Base-by-base conservation (phyloP, 176 grass and related monocot species). In the Oryza meyeriana region DNA sequence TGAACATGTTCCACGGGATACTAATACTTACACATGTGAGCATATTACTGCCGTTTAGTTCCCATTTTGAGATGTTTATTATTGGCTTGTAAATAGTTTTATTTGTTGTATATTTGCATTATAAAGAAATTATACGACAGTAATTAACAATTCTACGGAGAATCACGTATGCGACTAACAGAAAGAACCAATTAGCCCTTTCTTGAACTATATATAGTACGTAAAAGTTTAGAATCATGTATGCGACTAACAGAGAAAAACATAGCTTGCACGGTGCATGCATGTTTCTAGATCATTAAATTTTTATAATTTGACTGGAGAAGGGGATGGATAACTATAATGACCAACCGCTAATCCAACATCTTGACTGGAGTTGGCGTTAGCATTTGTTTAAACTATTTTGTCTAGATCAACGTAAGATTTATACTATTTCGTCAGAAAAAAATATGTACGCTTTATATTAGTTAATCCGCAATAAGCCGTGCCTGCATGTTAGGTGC, bases 331-430 rank as follows among this genome's bases (percentile, higher is more conserved):
- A 69, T 80, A 61, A 69, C 71, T 40, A 77, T 68, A 45, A 59
- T 75, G 20, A 82, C 12, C 71, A 12, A 8, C 27, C 50, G 50
- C 72, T 87, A 77, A 77, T 64, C 39, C 39, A 76, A 12, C 29
- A 22, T n/a, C 38, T 82, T 82, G 79, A 87, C 72, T 40, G 0
- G 7, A 55, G 33, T 28, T 72, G 66, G 30, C 40, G 32, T 63
- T 77, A 36, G 25, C 64, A 18, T 70, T 63, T 71, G 68, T 62
- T 33, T 61, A 52, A 52, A 52, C 20, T 52, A 52, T 70, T 17
- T 64, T 50, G 38, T 17, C 22, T 41, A 28, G 66, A 77, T 68
- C 63, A 59, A 77, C 26, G 73, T 28, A 45, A 61, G 20, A 38
- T 10, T 27, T 10, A 20, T 55, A 55, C 50, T 55, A 55, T 55